phyloP scores from a whole-genome alignment of 129 eudicot species.

The Saussurea involucrata region DNA sequence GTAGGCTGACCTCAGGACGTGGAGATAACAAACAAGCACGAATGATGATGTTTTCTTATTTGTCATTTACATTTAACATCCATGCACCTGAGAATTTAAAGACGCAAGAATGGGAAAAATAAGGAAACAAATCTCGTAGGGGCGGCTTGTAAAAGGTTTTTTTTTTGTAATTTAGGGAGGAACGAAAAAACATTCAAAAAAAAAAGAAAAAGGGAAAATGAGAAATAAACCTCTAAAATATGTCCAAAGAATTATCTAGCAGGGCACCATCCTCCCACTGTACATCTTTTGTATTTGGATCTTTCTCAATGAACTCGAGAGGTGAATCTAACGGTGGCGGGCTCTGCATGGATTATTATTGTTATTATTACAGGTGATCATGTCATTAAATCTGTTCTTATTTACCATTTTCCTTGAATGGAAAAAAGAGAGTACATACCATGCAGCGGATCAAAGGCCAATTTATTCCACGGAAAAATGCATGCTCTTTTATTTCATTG shows the following conservation, averaged over 20 bases:
- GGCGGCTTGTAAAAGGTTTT: too few relatives aligned
- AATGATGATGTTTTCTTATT: conserved; percentile 12
- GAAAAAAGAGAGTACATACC: conserved; percentile 45
- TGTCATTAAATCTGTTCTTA: not conserved
- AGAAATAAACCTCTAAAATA: conserved; percentile 59
- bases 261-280: conserved; percentile 88
- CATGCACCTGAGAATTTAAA: conserved; percentile 6
- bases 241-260: conserved; percentile 51
- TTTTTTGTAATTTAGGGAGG: not conserved
- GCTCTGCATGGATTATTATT: conserved; percentile 37
- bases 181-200: not conserved
- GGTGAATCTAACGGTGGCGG: conserved; percentile 89
- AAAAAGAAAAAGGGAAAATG: conserved; percentile 1
- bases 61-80: conserved; percentile 19
- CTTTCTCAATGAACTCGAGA: conserved; percentile 67
- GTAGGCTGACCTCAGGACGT: not conserved
- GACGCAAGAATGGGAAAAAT: not conserved
- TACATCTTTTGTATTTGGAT: conserved; percentile 53
- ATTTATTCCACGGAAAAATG: conserved; percentile 82
- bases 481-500: conserved; percentile 74
- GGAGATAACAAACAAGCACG: not conserved
- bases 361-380: not conserved
- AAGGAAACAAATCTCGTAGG: not conserved
- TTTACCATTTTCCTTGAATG: not conserved
- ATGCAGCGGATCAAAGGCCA: conserved; percentile 98